Evolutionary conservation across 2,329 filamentous ascomycete genomes (phyloP).

Genomic region (Botryotinia calthae): DNA sequence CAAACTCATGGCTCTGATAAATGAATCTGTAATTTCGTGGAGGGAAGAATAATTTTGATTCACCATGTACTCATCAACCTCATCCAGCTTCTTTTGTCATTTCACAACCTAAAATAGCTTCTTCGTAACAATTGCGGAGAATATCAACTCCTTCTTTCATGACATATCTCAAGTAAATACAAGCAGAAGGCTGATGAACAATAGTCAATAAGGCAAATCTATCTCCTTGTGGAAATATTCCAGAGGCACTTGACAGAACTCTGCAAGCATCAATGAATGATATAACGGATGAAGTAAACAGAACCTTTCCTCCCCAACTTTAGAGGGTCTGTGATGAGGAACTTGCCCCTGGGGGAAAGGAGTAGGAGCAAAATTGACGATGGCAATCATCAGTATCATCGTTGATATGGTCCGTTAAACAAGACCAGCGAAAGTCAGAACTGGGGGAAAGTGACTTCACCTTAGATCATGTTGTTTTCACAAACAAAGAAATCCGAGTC

Average conservation of each 20-base stretch:
- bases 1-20: background rate
- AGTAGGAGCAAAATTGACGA: too few relatives aligned
- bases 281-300: background rate
- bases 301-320: background rate
- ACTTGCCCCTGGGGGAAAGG: background rate
- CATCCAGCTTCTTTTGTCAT: background rate
- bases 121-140: background rate
- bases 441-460: background rate
- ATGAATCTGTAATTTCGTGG: background rate
- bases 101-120: background rate
- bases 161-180: background rate
- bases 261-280: background rate
- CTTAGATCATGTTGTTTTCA: background rate
- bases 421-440: background rate
- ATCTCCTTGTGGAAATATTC: background rate
- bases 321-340: accelerated
- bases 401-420: background rate
- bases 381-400: background rate
- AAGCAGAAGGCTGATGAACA: background rate
- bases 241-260: background rate
- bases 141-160: background rate
- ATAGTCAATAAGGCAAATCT: background rate
- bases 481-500: background rate
- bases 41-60: background rate
- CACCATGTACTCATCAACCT: background rate